These are phyloP conservation scores for Aspergillus jensenii DNA, from an alignment of 2,329 filamentous ascomycete species.

Conservation along the genomic window DNA sequence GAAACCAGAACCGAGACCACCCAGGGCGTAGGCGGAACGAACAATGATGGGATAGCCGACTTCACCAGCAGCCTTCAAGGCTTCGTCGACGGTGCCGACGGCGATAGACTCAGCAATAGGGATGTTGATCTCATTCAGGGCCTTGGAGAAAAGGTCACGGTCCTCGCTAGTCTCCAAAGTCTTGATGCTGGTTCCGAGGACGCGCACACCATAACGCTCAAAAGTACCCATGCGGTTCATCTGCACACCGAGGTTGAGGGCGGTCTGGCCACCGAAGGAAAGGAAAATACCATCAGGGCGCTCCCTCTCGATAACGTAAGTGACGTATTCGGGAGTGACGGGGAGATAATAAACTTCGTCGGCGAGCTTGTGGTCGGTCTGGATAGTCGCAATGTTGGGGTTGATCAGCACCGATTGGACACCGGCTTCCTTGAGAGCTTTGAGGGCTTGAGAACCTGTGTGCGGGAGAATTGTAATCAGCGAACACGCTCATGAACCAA, in stretches of 20 bases:
- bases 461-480: constrained; percentile 20
- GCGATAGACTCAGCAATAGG: constrained; percentile 96
- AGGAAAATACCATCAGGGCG: constrained; percentile 95
- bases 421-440: constrained; percentile 93
- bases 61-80: constrained; percentile 78
- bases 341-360: constrained; percentile 98
- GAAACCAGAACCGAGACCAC: constrained; percentile 94
- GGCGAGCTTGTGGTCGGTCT: constrained; percentile 92
- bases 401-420: constrained; percentile 92
- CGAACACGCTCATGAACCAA: background rate
- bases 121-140: constrained; percentile 94
- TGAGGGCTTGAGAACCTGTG: constrained; percentile 88
- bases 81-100: constrained; percentile 87
- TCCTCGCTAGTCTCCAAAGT: constrained; percentile 95
- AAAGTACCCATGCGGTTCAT: constrained; percentile 97
- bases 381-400: constrained; percentile 97
- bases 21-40: constrained; percentile 92
- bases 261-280: constrained; percentile 96
- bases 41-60: constrained; percentile 98
- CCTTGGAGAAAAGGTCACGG: constrained; percentile 92
- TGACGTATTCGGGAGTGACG: constrained; percentile 95
- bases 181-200: constrained; percentile 90
- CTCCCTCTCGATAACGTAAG: constrained; percentile 95
- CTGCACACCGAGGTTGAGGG: constrained; percentile 92
- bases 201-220: constrained; percentile 91